Evolutionary conservation across 2,329 filamentous ascomycete species (phyloP), one percentile per base, ranked within the genome.

Genomic region (Periconia digitata): DNA sequence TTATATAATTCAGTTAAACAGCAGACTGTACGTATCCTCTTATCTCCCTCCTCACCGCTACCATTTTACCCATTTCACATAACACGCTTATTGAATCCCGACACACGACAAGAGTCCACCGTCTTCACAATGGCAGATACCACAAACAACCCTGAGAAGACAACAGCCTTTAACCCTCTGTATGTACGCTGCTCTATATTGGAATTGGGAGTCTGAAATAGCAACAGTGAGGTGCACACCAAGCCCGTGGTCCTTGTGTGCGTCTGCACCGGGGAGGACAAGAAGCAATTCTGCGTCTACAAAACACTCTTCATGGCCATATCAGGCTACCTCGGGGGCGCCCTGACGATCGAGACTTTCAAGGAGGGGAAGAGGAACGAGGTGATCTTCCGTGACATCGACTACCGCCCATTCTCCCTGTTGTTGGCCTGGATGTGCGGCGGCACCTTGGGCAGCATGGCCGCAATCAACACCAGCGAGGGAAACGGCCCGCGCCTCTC

Each of bases 311-410:
- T 46, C 7, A 16, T 40, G 12, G n/a, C 17, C 32, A 17, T 38
- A n/a, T 50, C 43, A 6, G 47, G 39, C 20, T 50, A 29, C 35
- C 46, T 50, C 22, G 32, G 43, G 8, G 29, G 43, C 16, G 47
- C 42, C 8, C 29, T 49, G 12, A 36, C n/a, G 3, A 10, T 8
- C 10, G 16, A 24, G 3, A 3, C 7, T 10, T 43, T 43, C 27
- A 34, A 43, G 18, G 15, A 29, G 27, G 24, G 20, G 7, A 16
- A n/a, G 3, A 24, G 12, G 5, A 23, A 23, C 6, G 23, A 24
- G 13, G 21, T 24, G 13, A 2, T 17, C 3, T 17, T 40, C n/a
- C 29, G n/a, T 5, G 44, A 40, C 24, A 18, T 46, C 8, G 37
- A 40, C n/a, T 15, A 22, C 15, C 20, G 22, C 6, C 17, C 37